phyloP scores from a whole-genome alignment of 331 rosid species.

The Pyracantha coccinea region DNA sequence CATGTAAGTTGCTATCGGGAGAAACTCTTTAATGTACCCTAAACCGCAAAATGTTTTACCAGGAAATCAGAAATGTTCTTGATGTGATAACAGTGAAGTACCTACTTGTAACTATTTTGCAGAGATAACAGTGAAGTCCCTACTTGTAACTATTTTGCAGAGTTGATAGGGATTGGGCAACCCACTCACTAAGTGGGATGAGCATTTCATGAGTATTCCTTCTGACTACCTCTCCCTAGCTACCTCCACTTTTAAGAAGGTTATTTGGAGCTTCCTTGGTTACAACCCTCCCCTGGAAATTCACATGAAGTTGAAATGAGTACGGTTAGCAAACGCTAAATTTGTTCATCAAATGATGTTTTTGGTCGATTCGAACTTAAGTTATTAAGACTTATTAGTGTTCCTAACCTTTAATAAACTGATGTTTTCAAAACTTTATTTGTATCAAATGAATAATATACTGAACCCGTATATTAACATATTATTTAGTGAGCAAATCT shows the following conservation, averaged over 20 bases:
- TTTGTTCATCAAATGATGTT: too few relatives aligned
- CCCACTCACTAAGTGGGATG: conserved; percentile 23
- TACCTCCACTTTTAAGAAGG: neutral
- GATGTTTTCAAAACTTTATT: neutral
- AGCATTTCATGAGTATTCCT: conserved; percentile 20
- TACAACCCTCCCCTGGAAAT: neutral
- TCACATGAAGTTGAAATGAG: neutral
- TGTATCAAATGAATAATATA: neutral
- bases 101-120: neutral
- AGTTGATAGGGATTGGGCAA: conserved; percentile 14
- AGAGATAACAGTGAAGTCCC: neutral
- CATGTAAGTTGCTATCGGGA: neutral
- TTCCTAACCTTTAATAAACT: neutral
- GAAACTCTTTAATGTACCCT: neutral
- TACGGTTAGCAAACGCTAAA: too few relatives aligned
- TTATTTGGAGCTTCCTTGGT: neutral
- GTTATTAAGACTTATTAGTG: neutral
- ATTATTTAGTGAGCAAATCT: neutral
- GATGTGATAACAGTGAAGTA: neutral
- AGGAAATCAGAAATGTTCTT: neutral
- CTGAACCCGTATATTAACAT: too few relatives aligned
- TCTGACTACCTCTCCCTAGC: neutral
- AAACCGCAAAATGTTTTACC: neutral
- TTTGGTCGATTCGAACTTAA: too few relatives aligned
- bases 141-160: neutral